A percentile compares a stretch with the other conserved stretches of the same genome.
Evolutionary conservation across 768 basidiomycete genomes (phyloP).

Genomic region (Gautieria morchelliformis): DNA sequence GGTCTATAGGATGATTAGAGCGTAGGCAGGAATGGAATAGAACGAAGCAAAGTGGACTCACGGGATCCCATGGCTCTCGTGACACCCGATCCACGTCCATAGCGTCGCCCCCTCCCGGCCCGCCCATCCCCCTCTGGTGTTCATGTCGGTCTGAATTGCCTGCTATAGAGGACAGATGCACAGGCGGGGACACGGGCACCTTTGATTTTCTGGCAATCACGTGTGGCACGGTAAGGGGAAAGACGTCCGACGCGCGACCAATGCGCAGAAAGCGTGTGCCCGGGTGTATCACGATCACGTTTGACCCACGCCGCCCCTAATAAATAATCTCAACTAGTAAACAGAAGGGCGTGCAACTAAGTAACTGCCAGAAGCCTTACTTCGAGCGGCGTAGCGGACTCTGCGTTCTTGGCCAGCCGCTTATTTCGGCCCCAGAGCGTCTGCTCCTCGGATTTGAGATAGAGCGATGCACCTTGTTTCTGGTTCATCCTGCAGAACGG

Average conservation of each 20-base stretch:
- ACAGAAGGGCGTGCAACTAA: conserved; percentile 2
- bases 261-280: conserved; percentile 67
- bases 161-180: neutral
- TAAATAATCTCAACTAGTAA: conserved; percentile 18
- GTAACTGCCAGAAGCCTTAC: conserved; percentile 2
- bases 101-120: neutral
- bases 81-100: conserved; percentile 10
- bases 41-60: neutral
- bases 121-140: neutral
- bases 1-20: conserved; percentile 35
- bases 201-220: conserved; percentile 63
- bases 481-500: conserved; percentile 51
- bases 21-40: neutral
- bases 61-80: conserved; percentile 9
- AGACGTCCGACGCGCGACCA: conserved; percentile 69
- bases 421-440: conserved; percentile 62
- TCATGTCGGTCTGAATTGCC: neutral
- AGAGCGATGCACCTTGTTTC: conserved; percentile 69
- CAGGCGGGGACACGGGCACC: conserved; percentile 31
- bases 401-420: conserved; percentile 26
- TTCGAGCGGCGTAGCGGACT: conserved; percentile 23
- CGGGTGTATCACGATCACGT: conserved; percentile 71
- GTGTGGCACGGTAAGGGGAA: conserved; percentile 55
- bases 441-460: conserved; percentile 69
- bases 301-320: conserved; percentile 58